phyloP scores from a whole-genome alignment of 192 early-diverging fungal genomes.

The Kappamyces sp. region DNA sequence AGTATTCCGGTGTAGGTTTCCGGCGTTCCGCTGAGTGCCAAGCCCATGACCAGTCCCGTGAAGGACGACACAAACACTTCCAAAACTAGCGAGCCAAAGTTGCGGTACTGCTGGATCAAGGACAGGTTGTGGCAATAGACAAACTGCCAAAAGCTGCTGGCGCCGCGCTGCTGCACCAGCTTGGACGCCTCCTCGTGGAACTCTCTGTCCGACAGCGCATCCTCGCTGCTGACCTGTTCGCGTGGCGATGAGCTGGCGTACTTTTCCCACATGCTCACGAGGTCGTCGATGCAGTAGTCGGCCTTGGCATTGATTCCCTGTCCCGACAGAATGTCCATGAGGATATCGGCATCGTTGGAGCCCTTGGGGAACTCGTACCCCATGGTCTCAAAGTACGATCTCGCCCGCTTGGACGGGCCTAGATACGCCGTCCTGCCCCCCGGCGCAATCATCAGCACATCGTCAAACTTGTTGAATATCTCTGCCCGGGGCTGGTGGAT shows the following conservation, averaged over 20 bases:
- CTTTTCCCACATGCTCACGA: slow-evolving; percentile 15
- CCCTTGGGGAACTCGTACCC: slow-evolving; percentile 22
- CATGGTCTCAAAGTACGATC: slow-evolving; percentile 30
- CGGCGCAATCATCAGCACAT: slow-evolving; percentile 68
- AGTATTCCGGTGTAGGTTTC: slow-evolving; percentile 21
- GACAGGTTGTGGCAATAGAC: slow-evolving; percentile 22
- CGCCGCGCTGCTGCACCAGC: slow-evolving; percentile 10
- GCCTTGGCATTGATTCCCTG: slow-evolving; percentile 17
- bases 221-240: background rate
- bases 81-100: slow-evolving; percentile 22
- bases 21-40: slow-evolving; percentile 11
- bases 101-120: slow-evolving; percentile 32
- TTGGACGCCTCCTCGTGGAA: slow-evolving; percentile 3
- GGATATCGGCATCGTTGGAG: slow-evolving; percentile 26
- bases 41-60: slow-evolving; percentile 39
- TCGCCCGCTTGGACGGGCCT: slow-evolving; percentile 36
- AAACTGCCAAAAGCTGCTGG: slow-evolving; percentile 1
- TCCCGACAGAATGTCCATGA: slow-evolving; percentile 39
- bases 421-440: slow-evolving; percentile 77
- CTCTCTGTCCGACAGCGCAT: background rate
- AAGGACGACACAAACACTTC: slow-evolving; percentile 39
- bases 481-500: slow-evolving; percentile 15
- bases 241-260: background rate
- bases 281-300: slow-evolving; percentile 3
- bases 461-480: slow-evolving; percentile 65